Percentiles rank a stretch among this genome's conserved stretches.
These are phyloP conservation scores for Trichosanthes truncata DNA, from an alignment of 306 rosid species.

Conservation along the genomic window DNA sequence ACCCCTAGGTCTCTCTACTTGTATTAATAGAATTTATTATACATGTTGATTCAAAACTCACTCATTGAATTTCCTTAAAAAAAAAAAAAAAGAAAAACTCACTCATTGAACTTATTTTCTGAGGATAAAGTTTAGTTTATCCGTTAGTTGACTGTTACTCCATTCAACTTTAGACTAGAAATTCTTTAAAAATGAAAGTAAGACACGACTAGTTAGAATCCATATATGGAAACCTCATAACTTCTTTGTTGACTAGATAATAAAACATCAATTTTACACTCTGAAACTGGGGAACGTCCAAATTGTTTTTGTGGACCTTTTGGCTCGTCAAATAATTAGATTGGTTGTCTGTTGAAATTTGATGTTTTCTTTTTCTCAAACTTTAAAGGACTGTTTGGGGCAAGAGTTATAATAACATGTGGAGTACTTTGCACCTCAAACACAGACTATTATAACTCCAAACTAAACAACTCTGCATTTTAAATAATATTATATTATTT, in stretches of 20 bases:
- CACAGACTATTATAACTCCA: too few relatives aligned
- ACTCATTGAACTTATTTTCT: neutral
- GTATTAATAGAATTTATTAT: too few relatives aligned
- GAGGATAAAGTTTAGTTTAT: neutral
- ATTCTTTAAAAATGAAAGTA: neutral
- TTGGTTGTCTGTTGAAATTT: neutral
- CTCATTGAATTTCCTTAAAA: neutral
- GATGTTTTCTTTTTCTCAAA: neutral
- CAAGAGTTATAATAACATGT: too few relatives aligned
- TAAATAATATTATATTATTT: too few relatives aligned
- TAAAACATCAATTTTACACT: neutral
- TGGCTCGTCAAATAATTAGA: neutral
- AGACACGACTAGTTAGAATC: neutral
- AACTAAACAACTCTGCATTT: too few relatives aligned
- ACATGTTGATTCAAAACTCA: too few relatives aligned
- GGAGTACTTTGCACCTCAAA: too few relatives aligned
- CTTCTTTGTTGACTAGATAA: neutral
- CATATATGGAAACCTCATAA: neutral
- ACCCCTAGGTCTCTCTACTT: neutral
- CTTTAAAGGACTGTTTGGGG: too few relatives aligned
- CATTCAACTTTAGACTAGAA: neutral
- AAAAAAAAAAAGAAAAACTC: neutral
- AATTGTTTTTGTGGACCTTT: neutral
- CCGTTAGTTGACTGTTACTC: neutral
- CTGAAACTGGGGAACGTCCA: neutral